A percentile compares a stretch with the other conserved stretches of the same genome.
Conservation (phyloP, 163 green algal species). For the Botryococcus braunii region DNA sequence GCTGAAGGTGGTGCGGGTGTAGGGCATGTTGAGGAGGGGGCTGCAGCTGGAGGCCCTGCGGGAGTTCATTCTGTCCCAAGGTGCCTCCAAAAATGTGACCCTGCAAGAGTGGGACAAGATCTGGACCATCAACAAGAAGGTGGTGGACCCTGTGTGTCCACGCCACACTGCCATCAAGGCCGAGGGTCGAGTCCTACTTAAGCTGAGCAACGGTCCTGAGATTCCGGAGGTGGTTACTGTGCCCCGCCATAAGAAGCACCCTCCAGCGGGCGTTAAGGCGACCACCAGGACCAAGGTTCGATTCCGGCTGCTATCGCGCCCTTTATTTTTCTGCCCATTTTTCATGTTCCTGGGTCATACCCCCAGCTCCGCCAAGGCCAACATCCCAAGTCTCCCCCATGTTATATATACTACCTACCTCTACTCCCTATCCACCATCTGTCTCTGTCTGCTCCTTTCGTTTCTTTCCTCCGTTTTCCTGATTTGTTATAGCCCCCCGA, state of each 20-base stretch:
- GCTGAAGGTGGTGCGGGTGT: too few relatives aligned
- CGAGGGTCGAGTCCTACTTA: conserved; percentile 52
- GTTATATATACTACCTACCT: too few relatives aligned
- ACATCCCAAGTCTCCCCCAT: too few relatives aligned
- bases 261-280: conserved; percentile 65
- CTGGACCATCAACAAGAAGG: conserved; percentile 98
- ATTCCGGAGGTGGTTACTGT: conserved; percentile 45
- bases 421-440: too few relatives aligned
- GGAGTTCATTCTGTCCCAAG: conserved; percentile 88
- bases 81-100: conserved; percentile 75
- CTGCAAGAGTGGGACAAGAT: conserved; percentile 98
- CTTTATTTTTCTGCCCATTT: too few relatives aligned
- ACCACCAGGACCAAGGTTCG: conserved; percentile 28
- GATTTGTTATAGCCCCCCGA: too few relatives aligned
- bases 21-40: conserved; percentile 73
- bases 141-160: conserved; percentile 86
- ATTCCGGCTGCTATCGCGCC: too few relatives aligned
- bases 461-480: too few relatives aligned
- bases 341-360: too few relatives aligned
- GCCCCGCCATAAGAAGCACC: conserved; percentile 84
- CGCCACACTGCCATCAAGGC: conserved; percentile 80
- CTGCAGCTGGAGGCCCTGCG: conserved; percentile 66
- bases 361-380: too few relatives aligned
- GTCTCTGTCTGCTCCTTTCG: too few relatives aligned
- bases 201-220: conserved; percentile 56